phyloP scores from a whole-genome alignment of 805 yeast genomes.

The Suhomyces emberorum region DNA sequence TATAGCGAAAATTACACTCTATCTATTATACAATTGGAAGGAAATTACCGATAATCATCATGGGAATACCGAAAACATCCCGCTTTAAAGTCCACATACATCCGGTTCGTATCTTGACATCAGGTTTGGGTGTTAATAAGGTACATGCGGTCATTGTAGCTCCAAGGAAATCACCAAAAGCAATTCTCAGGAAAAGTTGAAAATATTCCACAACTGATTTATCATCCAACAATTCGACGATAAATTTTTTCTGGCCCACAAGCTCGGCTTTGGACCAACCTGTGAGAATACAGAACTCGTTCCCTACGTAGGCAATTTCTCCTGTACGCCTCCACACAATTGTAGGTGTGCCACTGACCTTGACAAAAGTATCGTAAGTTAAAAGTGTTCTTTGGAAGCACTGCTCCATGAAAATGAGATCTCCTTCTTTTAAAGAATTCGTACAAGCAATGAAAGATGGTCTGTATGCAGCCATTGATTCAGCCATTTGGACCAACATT shows the following conservation, averaged over 20 bases:
- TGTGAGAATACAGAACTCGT: slow-evolving; percentile 84
- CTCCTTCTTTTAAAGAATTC: slow-evolving; percentile 83
- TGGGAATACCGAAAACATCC: slow-evolving; percentile 94
- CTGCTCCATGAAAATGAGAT: slow-evolving; percentile 91
- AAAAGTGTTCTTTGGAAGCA: slow-evolving; percentile 89
- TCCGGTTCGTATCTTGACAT: slow-evolving; percentile 64
- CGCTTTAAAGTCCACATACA: slow-evolving; percentile 91
- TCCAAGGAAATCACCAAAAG: slow-evolving; percentile 88
- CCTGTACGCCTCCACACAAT: slow-evolving; percentile 95
- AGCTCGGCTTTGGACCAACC: slow-evolving; percentile 83
- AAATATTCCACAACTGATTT: slow-evolving; percentile 83
- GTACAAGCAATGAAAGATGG: slow-evolving; percentile 94
- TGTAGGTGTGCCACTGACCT: slow-evolving; percentile 88
- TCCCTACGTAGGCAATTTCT: slow-evolving; percentile 92
- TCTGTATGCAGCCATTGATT: slow-evolving; percentile 83
- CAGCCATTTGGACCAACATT: slow-evolving; percentile 77
- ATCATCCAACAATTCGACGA: slow-evolving; percentile 84
- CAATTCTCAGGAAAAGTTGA: slow-evolving; percentile 75
- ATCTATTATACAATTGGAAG: slow-evolving; percentile 58
- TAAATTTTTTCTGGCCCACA: slow-evolving; percentile 59
- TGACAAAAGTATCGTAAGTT: slow-evolving; percentile 83
- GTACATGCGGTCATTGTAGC: slow-evolving; percentile 85
- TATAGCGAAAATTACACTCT: too few species aligned
- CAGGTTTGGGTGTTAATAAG: slow-evolving; percentile 55
- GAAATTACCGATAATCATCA: slow-evolving; percentile 95